Base-by-base conservation (phyloP, 768 basidiomycete genomes). In the Podaxis sp. region DNA sequence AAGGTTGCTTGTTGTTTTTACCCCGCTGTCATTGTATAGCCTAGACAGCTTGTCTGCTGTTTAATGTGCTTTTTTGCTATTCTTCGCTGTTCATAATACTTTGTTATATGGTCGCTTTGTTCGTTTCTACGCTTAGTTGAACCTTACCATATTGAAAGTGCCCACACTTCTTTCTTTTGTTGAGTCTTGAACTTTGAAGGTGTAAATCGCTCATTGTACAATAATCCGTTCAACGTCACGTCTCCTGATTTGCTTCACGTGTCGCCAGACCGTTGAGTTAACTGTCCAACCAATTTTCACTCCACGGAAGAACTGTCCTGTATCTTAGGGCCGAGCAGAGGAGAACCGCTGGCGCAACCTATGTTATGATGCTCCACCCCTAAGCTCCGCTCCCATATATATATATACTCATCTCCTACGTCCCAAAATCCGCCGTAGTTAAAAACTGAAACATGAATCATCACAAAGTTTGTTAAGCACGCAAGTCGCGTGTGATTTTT, bases 21-120 rank as follows among this genome's bases (percentile, higher is more conserved):
- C 59, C n/a, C 39, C 22, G n/a, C n/a, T 49, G 33, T 44, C 57
- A 63, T 39, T 40, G 46, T 63, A 63, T 42, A 39, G 52, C 42
- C 48, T 48, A 63, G 33, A 55, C 54, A 42, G 55, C 28, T 11
- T 28, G 49, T n/a, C 46, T 63, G 55, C 55, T 39, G 61, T 26
- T 36, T 63, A 56, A 57, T 63, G 26, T 63, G 55, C 44, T 46
- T 39, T 56, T 30, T 33, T 53, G 59, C 59, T 59, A 13, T 59
- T 30, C 54, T 39, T 52, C 57, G 15, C 12, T 48, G 44, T 46
- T 19, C 19, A 46, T 46, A 8, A 46, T 52, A 15, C 51, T 51
- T 57, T 58, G 26, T 39, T 63, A 19, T 19, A 46, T 57, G 48
- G 19, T 36, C 48, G 13, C 19, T 13, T 55, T 38, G 42, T 55